Evolutionary conservation across 345 rosid genomes (phyloP), one percentile per base, ranked within the genome.

Genomic region (Linum usitatissimum): DNA sequence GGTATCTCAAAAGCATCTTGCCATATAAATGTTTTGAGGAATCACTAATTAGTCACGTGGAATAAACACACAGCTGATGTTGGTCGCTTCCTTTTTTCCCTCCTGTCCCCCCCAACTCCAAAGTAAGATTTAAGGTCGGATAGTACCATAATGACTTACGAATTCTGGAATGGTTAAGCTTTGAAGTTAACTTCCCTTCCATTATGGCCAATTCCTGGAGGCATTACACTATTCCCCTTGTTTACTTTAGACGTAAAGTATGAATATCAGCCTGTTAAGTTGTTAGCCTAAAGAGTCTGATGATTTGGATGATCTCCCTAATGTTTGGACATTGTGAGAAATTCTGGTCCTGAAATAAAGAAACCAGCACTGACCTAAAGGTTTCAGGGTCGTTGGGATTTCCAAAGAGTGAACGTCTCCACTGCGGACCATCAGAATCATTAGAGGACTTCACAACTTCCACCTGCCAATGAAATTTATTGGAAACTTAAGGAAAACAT

Each of bases 321-420:
- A 31, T 31, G 6, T 31, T 31, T 31, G 36, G 6, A 31, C 36
- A 31, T 31, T 31, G 6, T 2, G 36, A 2, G 36, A 31, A 31
- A 31, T 2, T 31, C 36, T 60, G 21, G 61, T 30, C 31, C 28
- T 51, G 34, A 20, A 23, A 55, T 30, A 59, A 61, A 21, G 59
- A 55, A 65, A 51, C 49, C 59, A 55, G 73, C 40, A 71, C 79
- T 67, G 68, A 92, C 98, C 98, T 89, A 84, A 83, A 84, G 71
- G 98, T 92, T 69, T 92, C 98, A 31, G 79, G 68, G 69, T 92
- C 98, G 77, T 79, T 92, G 73, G 98, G 98, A 77, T 92, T 92
- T 72, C 97, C 97, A 76, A 92, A 92, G 62, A 87, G 89, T 51
- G 98, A 92, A 76, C 71, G 88, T 76, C 80, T 87, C 97, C 98